Conservation (phyloP, 164 flowering plant genomes). For the Cinnamomum micranthum region DNA sequence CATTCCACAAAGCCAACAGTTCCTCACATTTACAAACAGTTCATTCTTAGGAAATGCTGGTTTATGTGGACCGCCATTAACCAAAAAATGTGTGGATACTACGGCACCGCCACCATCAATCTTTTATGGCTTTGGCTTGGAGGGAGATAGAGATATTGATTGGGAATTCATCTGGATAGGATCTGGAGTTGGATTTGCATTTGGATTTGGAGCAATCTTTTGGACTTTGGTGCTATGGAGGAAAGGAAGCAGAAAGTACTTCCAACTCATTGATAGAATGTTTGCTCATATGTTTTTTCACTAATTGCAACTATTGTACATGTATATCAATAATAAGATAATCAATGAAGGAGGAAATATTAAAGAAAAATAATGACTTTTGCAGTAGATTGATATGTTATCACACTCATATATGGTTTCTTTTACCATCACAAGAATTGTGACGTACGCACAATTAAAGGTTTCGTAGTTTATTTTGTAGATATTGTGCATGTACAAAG, state of each 20-base stretch:
- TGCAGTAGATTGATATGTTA: too few species aligned
- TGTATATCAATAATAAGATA: too few species aligned
- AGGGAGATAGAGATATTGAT: not conserved
- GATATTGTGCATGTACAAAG: too few species aligned
- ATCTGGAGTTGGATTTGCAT: not conserved
- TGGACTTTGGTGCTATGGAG: not conserved
- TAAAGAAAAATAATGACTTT: too few species aligned
- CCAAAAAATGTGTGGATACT: not conserved
- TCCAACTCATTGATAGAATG: not conserved
- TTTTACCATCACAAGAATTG: too few species aligned
- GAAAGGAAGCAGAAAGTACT: not conserved
- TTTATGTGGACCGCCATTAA: not conserved
- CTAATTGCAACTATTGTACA: too few species aligned
- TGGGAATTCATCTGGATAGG: not conserved
- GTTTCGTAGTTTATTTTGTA: too few species aligned
- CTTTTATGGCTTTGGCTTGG: not conserved
- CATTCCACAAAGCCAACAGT: not conserved
- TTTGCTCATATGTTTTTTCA: too few species aligned
- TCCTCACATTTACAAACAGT: not conserved
- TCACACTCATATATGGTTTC: too few species aligned
- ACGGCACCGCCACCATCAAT: not conserved
- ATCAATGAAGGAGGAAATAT: too few species aligned
- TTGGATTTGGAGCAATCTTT: not conserved
- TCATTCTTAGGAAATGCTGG: not conserved
- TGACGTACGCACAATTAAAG: too few species aligned